Base-by-base conservation (phyloP, 2,329 filamentous ascomycete genomes). In the Sporothrix protearum region DNA sequence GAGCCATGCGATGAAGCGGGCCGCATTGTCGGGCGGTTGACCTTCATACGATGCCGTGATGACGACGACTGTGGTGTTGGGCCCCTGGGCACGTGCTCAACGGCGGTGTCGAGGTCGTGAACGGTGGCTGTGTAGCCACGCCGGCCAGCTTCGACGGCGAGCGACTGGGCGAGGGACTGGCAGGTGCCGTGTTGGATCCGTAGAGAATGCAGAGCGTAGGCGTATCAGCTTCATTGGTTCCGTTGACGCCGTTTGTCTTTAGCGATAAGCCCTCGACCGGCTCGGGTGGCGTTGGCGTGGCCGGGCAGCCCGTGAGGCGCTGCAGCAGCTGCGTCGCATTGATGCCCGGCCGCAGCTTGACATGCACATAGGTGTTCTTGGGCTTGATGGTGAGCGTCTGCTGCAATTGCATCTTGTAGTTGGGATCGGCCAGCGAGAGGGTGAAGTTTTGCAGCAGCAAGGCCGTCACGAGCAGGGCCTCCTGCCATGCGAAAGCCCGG, bases 21-120 rank as follows among this genome's bases (percentile, higher is more conserved):
- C 84, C 0, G 91, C 92, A 73, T 94, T 93, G 73, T 92, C 90
- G 0, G 91, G 87, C 0, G 92, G 89, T 70, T 92, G 85, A 0
- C 92, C 92, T 76, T 94, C 91, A 75, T 94, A 94, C 0, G 88
- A 76, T 0, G 91, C 86, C 0, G 89, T 89, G 73, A 94, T 84
- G 66, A 94, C 84, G 30, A 92, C 81, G 0, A 91, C 84, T 0
- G 91, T 90, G 7, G 85, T 83, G 33, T 86, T 83, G 67, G 83
- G 5, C 25, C 83, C 67, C 82, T 87, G 0, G 89, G 86, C 0
- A 94, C 77, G 2, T 85, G 84, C 64, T 87, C 85, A 16, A 85
- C 86, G 0, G 88, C 89, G 0, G 84, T 82, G 76, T 94, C 89
- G 28, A 94, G 80, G 36, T 85, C 83, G 1, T 90, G 80, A 2